These are phyloP conservation scores for Xylariaceae sp. DNA, from an alignment of 2,329 filamentous ascomycete species.

Conservation along the genomic window DNA sequence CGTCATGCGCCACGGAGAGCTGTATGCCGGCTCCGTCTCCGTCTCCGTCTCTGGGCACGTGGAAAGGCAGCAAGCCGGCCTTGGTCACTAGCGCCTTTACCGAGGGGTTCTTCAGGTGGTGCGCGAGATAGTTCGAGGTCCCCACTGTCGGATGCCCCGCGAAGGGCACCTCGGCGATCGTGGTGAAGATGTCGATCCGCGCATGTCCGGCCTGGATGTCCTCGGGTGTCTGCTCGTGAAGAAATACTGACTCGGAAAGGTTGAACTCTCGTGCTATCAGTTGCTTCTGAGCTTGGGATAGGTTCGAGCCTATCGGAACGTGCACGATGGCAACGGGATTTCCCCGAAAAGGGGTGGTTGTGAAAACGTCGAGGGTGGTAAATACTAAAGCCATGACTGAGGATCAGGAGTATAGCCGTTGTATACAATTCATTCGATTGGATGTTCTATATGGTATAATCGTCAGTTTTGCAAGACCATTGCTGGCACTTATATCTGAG, in stretches of 20 bases:
- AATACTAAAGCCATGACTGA: conserved; percentile 49
- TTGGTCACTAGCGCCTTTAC: conserved; percentile 56
- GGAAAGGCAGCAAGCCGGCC: conserved; percentile 60
- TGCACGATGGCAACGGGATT: conserved; percentile 66
- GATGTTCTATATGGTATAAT: too few relatives aligned
- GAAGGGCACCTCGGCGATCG: conserved; percentile 60
- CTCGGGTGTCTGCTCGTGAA: conserved; percentile 52
- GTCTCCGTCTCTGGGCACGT: too few relatives aligned
- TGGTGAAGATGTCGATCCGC: conserved; percentile 64
- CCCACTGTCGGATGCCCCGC: conserved; percentile 68
- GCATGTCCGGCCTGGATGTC: conserved; percentile 44
- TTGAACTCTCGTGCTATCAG: conserved; percentile 66
- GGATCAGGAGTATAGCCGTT: too few relatives aligned
- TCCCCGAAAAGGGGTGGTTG: conserved; percentile 55
- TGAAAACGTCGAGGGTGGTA: conserved; percentile 64
- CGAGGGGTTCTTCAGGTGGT: conserved; percentile 37
- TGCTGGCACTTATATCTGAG: too few relatives aligned
- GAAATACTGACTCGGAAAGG: conserved; percentile 67
- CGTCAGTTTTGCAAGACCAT: too few relatives aligned
- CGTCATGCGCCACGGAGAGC: conserved; percentile 69
- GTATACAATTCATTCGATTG: too few relatives aligned
- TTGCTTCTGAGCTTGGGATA: conserved; percentile 61
- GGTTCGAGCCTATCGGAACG: conserved; percentile 50
- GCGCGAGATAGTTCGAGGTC: conserved; percentile 54
- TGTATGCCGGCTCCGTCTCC: conserved; percentile 57